Evolutionary conservation across 768 basidiomycete genomes (phyloP).

Genomic region (Kwoniella dejecticola): DNA sequence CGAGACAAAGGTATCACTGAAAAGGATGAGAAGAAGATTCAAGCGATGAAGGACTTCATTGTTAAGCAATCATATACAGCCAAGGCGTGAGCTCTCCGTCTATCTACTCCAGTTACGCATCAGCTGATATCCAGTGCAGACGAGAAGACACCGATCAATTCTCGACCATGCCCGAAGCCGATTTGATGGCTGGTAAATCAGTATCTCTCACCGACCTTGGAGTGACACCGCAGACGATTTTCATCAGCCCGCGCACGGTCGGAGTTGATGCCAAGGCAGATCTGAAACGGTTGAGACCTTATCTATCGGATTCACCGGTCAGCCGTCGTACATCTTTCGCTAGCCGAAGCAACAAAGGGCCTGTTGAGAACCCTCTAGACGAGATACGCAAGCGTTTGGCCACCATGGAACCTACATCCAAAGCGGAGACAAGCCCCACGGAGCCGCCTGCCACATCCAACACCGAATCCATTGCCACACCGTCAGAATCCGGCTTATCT

Average conservation of each 20-base stretch:
- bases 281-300: constrained; percentile 30
- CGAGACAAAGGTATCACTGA: constrained; percentile 71
- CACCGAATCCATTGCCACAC: constrained; percentile 59
- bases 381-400: constrained; percentile 44
- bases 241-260: constrained; percentile 62
- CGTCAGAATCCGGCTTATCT: constrained; percentile 79
- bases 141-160: constrained; percentile 28
- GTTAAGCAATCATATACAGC: constrained; percentile 77
- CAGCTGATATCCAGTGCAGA: constrained; percentile 25
- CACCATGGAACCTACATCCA: constrained; percentile 31
- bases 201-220: constrained; percentile 73
- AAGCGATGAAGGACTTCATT: constrained; percentile 86
- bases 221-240: constrained; percentile 87
- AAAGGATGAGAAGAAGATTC: constrained; percentile 79
- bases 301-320: constrained; percentile 19
- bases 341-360: constrained; percentile 38
- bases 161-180: constrained; percentile 17
- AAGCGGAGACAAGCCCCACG: constrained; percentile 2
- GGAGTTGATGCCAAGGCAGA: constrained; percentile 41
- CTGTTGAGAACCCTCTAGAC: constrained; percentile 43
- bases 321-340: constrained; percentile 50
- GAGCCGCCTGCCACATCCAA: constrained; percentile 6
- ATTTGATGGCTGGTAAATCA: constrained; percentile 31
- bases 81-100: constrained; percentile 64
- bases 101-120: background rate